Base-by-base conservation (phyloP, 306 rosid genomes). In the Arachis hypogaea region DNA sequence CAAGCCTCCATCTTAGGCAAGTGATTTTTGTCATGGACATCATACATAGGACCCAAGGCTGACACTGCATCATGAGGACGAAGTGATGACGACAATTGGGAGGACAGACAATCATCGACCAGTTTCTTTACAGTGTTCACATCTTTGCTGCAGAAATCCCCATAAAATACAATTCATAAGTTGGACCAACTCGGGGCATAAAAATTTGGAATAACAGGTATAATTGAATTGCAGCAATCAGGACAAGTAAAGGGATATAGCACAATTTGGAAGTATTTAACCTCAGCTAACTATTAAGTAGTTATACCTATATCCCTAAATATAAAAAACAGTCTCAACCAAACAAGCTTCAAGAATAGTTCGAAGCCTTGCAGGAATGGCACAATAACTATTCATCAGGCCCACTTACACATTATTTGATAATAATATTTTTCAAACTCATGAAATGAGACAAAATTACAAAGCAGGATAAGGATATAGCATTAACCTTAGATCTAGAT, bases 41-140 rank as follows among this genome's bases (percentile, higher is more conserved):
- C 97, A 69, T 95, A 95, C 98, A 95, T 95, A 64, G 96, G 99
- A 75, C 99, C 99, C 85, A 95, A 74, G 79, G 99, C 99, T 9
- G 99, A 95, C 77, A 95, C 99, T 0, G 99, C 99, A 88, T 95
- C 99, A 69, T 92, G 99, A 73, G 99, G 99, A 68, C 98, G 96
- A 65, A 95, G 93, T 38, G 98, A 90, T 59, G 98, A 92, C 55
- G 99, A 88, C 80, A 92, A 75, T 54, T 87, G 96, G 60, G 92
- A 72, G 67, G 97, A 90, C 75, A 90, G 83, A 70, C 97, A 92
- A 72, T 95, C 99, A 83, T 92, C 97, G 75, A 95, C 98, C 33
- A 95, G 87, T 80, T 86, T 90, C 90, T 92, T 95, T 72, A 95
- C 99, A 1, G 92, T 95, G 77, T 85, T 83, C 7, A 95, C 97